Percentiles rank a stretch among this genome's conserved stretches.
These are phyloP conservation scores for Cordyceps pruinosa DNA, from an alignment of 2,329 filamentous ascomycete species.

Conservation along the genomic window DNA sequence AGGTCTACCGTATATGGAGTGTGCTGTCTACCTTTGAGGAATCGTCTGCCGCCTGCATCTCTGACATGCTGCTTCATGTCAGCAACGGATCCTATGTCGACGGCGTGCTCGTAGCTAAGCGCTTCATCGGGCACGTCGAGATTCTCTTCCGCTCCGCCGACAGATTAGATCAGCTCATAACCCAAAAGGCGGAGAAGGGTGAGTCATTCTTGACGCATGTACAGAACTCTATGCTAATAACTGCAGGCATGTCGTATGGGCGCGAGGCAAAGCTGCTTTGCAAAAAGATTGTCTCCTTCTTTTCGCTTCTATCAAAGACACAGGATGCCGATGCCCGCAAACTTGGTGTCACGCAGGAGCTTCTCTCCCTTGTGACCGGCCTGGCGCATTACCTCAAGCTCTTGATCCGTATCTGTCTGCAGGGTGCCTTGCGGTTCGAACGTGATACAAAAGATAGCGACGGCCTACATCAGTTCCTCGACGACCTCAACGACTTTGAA, in stretches of 20 bases:
- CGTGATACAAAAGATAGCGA: conserved; percentile 69
- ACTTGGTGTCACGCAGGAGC: conserved; percentile 91
- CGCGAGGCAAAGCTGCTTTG: conserved; percentile 98
- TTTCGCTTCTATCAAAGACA: conserved; percentile 87
- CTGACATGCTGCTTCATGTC: conserved; percentile 96
- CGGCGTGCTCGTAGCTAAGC: conserved; percentile 87
- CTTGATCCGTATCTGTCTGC: conserved; percentile 91
- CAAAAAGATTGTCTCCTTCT: conserved; percentile 98
- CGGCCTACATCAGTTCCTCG: conserved; percentile 75
- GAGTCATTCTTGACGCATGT: conserved; percentile 23
- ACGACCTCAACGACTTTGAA: conserved; percentile 80
- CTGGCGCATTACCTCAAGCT: conserved; percentile 96
- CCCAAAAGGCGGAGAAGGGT: conserved; percentile 67
- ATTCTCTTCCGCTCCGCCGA: conserved; percentile 87
- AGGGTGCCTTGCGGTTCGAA: conserved; percentile 86
- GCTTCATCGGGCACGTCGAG: conserved; percentile 94
- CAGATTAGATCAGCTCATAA: conserved; percentile 69
- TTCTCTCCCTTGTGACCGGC: conserved; percentile 94
- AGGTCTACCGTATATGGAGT: conserved; percentile 97
- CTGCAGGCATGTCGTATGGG: conserved; percentile 73
- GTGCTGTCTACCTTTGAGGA: conserved; percentile 95
- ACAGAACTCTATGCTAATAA: background rate
- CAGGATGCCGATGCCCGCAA: conserved; percentile 87
- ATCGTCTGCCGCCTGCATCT: conserved; percentile 95
- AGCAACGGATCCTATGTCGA: conserved; percentile 96